Evolutionary conservation across 192 early-diverging fungal genomes (phyloP), one percentile per base, ranked within the genome.

Genomic region (Backusella tarrabulga): DNA sequence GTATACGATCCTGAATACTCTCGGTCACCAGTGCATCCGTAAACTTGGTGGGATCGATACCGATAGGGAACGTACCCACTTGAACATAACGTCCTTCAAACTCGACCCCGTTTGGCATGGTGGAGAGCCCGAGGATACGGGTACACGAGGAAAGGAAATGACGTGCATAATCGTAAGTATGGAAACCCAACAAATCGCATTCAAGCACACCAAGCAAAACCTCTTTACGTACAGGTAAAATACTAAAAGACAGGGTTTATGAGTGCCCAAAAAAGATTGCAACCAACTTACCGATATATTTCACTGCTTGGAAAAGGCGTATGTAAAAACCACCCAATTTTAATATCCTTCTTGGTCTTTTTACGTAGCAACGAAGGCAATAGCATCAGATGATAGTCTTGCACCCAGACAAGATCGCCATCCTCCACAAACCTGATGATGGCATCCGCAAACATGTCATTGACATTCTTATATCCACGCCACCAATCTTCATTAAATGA

Each of bases 371-470:
- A 86, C 6, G 86, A 83, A 19, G 98, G 98, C 42, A 99, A 83
- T 54, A 98, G 87, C 97, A 99, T 98, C 78, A 99, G 83, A 80
- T 99, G 98, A 81, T 99, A 99, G 80, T 99, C 98, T 66, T 96
- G 94, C 38, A 96, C 87, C 94, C 94, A 96, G 34, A 95, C 93
- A 46, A 95, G 81, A 83, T 95, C 95, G 60, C 95, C 96, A 75
- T 98, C 95, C 79, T 95, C 81, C 5, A 96, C 88, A 72, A 94
- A 87, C 23, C 92, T 87, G 9, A 88, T 87, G 70, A 99, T 91
- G 6, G 95, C 88, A 66, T 96, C 92, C 14, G 97, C 97, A 88
- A 99, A 99, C 32, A 92, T 87, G 40, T 73, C 72, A 87, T 99
- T 99, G 72, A 95, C 97, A 32, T 88, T 83, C 82, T 95, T 91